These are phyloP conservation scores for Ephemerocybe angulata DNA, from an alignment of 768 basidiomycete genomes.

Conservation along the genomic window DNA sequence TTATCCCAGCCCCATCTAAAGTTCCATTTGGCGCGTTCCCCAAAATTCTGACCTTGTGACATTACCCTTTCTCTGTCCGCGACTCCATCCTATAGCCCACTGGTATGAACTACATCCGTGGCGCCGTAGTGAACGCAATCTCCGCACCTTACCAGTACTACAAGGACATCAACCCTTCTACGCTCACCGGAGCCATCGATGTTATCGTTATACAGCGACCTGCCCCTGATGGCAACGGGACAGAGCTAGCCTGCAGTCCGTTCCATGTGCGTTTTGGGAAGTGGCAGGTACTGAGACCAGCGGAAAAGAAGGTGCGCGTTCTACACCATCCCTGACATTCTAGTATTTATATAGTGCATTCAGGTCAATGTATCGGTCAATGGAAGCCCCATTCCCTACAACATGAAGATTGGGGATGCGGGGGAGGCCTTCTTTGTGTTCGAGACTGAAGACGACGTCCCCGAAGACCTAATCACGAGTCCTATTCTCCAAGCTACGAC, in stretches of 20 bases:
- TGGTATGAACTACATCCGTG: conserved; percentile 83
- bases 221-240: conserved; percentile 49
- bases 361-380: conserved; percentile 90
- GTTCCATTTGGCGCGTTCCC: not conserved
- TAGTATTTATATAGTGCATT: not conserved
- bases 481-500: conserved; percentile 75
- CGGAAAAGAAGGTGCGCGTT: conserved; percentile 78
- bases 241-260: conserved; percentile 83
- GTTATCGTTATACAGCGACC: conserved; percentile 90
- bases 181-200: conserved; percentile 97
- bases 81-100: conserved; percentile 8
- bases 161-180: conserved; percentile 93
- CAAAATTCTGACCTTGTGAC: not conserved
- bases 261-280: conserved; percentile 99
- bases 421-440: conserved; percentile 99
- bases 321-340: not conserved
- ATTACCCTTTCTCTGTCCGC: not conserved
- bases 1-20: not conserved
- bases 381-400: conserved; percentile 80
- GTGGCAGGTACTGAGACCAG: conserved; percentile 89
- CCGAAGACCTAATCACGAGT: conserved; percentile 89
- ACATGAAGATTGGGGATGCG: conserved; percentile 98
- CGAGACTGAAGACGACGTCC: conserved; percentile 93
- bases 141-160: conserved; percentile 89
- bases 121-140: conserved; percentile 72